Evolutionary conservation across 441 rosid genomes (phyloP).

Genomic region (Cnidoscolus chayamansa): DNA sequence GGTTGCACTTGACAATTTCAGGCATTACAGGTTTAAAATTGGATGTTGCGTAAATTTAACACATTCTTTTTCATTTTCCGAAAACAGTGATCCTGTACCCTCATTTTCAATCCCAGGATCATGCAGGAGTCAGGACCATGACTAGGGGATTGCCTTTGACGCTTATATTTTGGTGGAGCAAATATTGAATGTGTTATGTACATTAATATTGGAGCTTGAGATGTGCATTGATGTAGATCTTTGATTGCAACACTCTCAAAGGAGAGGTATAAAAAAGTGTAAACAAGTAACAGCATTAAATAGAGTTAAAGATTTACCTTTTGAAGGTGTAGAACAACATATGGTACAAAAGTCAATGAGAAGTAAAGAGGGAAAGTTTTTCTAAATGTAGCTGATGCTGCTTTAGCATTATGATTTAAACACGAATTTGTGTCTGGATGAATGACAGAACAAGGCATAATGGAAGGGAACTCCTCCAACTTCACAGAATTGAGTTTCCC

Average conservation of each 20-base stretch:
- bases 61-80: not conserved
- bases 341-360: conserved; percentile 94
- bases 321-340: conserved; percentile 84
- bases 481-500: conserved; percentile 46
- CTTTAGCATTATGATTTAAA: conserved; percentile 73
- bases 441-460: conserved; percentile 86
- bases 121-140: not conserved
- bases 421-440: conserved; percentile 85
- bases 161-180: conserved; percentile 3
- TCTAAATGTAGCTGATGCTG: conserved; percentile 87
- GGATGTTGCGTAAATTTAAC: not conserved
- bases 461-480: conserved; percentile 71
- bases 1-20: not conserved
- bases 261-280: conserved; percentile 9
- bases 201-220: not conserved
- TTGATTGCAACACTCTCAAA: conserved; percentile 3
- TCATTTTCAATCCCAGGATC: not conserved
- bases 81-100: not conserved
- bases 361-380: conserved; percentile 96
- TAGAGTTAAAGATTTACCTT: conserved; percentile 51
- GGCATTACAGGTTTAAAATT: not conserved
- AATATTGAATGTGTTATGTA: not conserved
- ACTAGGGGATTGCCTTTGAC: not conserved
- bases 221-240: not conserved
- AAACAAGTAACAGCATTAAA: not conserved